phyloP scores from a whole-genome alignment of 202 grass and related monocot genomes.

The Bolboschoenoplectus hybrid region DNA sequence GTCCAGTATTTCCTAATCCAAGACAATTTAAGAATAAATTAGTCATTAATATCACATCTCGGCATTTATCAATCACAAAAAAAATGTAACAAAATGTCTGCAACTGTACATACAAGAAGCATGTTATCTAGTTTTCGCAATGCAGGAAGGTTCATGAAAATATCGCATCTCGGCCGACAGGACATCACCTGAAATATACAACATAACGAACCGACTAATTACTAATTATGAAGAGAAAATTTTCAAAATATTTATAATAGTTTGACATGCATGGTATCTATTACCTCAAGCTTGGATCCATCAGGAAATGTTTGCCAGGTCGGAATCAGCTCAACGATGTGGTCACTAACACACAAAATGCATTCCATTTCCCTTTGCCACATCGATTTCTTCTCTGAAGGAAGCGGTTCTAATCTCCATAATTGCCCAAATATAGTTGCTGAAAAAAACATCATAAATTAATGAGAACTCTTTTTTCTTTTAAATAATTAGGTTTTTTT shows the following conservation, averaged over 20 bases:
- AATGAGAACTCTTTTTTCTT: not conserved
- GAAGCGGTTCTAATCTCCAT: slow-evolving; percentile 84
- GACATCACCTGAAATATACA: slow-evolving; percentile 74
- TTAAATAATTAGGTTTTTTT: not conserved
- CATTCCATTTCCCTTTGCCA: slow-evolving; percentile 93
- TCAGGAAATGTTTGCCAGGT: slow-evolving; percentile 89
- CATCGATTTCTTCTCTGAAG: slow-evolving; percentile 86
- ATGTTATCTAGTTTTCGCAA: slow-evolving; percentile 88
- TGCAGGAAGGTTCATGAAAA: slow-evolving; percentile 80
- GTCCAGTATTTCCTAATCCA: slow-evolving; percentile 81
- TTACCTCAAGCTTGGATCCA: slow-evolving; percentile 87
- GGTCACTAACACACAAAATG: slow-evolving; percentile 86
- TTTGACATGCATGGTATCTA: not conserved
- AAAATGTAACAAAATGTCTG: slow-evolving; percentile 18
- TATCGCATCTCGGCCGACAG: slow-evolving; percentile 71
- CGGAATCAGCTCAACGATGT: slow-evolving; percentile 81
- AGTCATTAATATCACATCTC: not conserved
- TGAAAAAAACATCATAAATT: slow-evolving; percentile 37
- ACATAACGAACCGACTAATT: not conserved
- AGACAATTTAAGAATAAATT: not conserved
- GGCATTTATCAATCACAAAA: not conserved
- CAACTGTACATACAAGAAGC: slow-evolving; percentile 82
- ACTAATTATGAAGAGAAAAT: not conserved
- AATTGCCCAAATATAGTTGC: slow-evolving; percentile 92
- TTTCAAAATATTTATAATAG: slow-evolving; percentile 24